Base-by-base conservation (phyloP, 2,329 filamentous ascomycete genomes). In the Ilyonectria sp. region DNA sequence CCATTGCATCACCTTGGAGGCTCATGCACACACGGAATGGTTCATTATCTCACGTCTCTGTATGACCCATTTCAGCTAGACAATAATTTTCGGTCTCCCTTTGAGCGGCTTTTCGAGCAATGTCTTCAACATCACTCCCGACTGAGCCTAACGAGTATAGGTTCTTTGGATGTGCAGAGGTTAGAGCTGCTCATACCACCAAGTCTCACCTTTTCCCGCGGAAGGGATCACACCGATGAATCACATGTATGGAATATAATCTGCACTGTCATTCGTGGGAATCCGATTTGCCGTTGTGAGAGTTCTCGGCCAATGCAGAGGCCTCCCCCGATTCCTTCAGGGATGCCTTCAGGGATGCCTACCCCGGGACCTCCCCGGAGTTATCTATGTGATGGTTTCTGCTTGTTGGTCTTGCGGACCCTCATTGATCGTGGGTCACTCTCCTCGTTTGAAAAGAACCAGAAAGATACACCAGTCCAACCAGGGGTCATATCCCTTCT, bases 61-160 rank as follows among this genome's bases (percentile, higher is more conserved):
- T 61, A 61, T 35, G 49, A 54, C 40, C n/a, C 31, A 46, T 46
- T 31, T 4, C n/a, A 23, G 17, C 49, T 54, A 5, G 49, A 61
- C 26, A 35, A 31, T 15, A 2, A 7, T 3, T 13, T 2, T 2
- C 43, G 1, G 10, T 33, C 57, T 6, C 21, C 57, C 2, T 60
- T 60, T 29, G 21, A 52, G 23, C 7, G 17, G 8, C 44, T 54
- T 26, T 44, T 44, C 21, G 33, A 23, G 54, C 37, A n/a, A 17
- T n/a, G 29, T 11, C 17, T 53, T 19, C 17, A 17, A 9, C 19
- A 26, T 26, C 4, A 26, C 4, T 26, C 26, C 26, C 26, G 6
- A 26, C 23, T n/a, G 2, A 33, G 3, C 15, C 11, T 1, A 6
- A 19, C 3, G 5, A 31, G 49, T 15, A 17, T 6, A 31, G 23